These are phyloP conservation scores for Volvox africanus DNA, from an alignment of 139 green algal species.

Conservation along the genomic window DNA sequence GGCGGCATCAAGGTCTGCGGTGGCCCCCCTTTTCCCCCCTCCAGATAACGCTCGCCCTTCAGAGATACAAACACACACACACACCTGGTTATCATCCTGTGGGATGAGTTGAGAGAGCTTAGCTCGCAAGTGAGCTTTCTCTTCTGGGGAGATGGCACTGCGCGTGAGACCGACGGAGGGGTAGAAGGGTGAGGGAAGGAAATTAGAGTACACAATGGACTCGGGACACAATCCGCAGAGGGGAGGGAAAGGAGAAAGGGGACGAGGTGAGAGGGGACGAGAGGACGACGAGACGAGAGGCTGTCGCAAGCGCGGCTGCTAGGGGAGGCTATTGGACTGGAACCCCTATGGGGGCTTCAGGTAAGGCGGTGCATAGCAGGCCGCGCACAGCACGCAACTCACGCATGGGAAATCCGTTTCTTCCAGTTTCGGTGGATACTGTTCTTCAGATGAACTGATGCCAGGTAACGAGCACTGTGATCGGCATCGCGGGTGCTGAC, in stretches of 20 bases:
- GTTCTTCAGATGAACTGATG: conserved; percentile 94
- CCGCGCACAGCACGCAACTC: not conserved
- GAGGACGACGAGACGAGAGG: no score
- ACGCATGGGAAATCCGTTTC: conserved; percentile 42
- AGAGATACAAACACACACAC: not conserved
- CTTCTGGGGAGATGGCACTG: conserved; percentile 80
- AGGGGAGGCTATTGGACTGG: no score
- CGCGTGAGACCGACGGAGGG: not conserved
- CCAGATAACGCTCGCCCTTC: no score
- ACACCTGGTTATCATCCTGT: conserved; percentile 89
- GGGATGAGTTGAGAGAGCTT: conserved; percentile 78
- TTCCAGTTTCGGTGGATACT: conserved; percentile 85
- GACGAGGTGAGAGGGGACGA: not conserved
- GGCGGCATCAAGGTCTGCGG: no score
- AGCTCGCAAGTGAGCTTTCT: conserved; percentile 84
- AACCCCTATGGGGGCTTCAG: not conserved
- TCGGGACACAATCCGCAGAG: no score
- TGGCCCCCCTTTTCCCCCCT: no score
- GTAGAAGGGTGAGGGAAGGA: not conserved
- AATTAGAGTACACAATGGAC: no score
- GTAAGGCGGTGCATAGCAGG: not conserved
- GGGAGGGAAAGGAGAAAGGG: not conserved
- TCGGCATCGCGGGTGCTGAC: conserved; percentile 75
- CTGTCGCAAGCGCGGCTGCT: no score
- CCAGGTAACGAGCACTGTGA: conserved; percentile 87